Evolutionary conservation across 2,329 filamentous ascomycete genomes (phyloP), one percentile per base, ranked within the genome.

Genomic region (Epichloe typhina): DNA sequence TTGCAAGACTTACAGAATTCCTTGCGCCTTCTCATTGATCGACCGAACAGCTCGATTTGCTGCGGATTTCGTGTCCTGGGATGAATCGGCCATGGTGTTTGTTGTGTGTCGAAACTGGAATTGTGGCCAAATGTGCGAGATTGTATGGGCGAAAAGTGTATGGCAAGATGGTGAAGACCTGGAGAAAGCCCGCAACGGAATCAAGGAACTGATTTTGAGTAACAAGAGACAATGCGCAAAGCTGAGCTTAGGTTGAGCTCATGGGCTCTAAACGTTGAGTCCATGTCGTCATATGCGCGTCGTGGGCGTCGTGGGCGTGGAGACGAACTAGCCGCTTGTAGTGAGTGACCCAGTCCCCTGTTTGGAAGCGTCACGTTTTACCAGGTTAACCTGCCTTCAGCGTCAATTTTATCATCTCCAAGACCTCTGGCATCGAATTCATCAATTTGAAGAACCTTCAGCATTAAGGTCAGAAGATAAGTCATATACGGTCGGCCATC

Each of bases 11-110:
- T 65, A 77, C 74, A 73, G 63, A 54, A 77, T 71, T 57, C 75
- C 69, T 53, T 75, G 71, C 19, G 74, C 75, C 61, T 68, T 76
- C 42, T 64, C 64, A 49, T 69, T 64, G 11, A 74, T 64, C 0
- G 69, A 65, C 21, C 67, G 58, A 23, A 65, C 65, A 50, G 72
- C 61, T 50, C 65, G 64, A 43, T 59, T 60, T 8, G 61, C 56
- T 53, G 56, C 55, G 15, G 60, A 53, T 42, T 57, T 56, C 33
- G 54, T 51, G 33, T 57, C 52, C 35, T 47, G 35, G 5, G 46
- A 17, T 19, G 55, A 46, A 21, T 57, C 56, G 36, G 56, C 46
- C 56, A 57, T 57, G 47, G 17, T 47, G 43, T 7, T 36, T 13
- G 17, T 33, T 19, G 11, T 42, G 41, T 23, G 19, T 31, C 17